A percentile compares a stretch with the other conserved stretches of the same genome.
Evolutionary conservation across 176 grass and related monocot genomes (phyloP).

Genomic region (Cocos nucifera): DNA sequence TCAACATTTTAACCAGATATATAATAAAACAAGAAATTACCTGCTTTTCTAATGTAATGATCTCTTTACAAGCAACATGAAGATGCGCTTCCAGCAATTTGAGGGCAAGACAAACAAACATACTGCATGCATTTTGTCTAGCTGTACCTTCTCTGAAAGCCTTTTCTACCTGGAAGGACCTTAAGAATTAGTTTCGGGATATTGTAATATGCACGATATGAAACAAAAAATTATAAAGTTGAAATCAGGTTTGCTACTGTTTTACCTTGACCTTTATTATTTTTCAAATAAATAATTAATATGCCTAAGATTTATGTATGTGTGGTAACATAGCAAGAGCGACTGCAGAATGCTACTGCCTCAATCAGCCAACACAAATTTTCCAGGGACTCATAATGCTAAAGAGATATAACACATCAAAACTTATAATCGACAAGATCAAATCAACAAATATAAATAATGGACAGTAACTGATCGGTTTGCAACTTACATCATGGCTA

Average conservation of each 20-base stretch:
- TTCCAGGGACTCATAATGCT: too few relatives aligned
- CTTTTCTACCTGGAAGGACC: constrained; percentile 66
- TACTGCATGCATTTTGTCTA: constrained; percentile 85
- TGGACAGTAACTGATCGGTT: too few relatives aligned
- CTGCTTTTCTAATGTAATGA: constrained; percentile 95
- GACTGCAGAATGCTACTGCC: too few relatives aligned
- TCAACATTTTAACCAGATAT: neutral
- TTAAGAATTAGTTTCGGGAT: constrained; percentile 16
- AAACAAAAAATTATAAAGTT: too few relatives aligned
- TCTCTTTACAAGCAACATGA: constrained; percentile 98
- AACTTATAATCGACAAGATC: too few relatives aligned
- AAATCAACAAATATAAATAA: too few relatives aligned
- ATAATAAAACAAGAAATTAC: constrained; percentile 30
- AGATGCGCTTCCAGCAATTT: constrained; percentile 86
- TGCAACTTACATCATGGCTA: too few relatives aligned
- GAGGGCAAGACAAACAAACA: constrained; percentile 80
- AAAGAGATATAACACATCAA: too few relatives aligned
- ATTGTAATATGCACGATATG: neutral
- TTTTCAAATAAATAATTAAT: too few relatives aligned
- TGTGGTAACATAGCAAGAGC: too few relatives aligned
- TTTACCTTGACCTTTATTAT: neutral
- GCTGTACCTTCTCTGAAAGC: constrained; percentile 94
- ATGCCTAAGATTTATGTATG: too few relatives aligned
- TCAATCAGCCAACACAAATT: too few relatives aligned
- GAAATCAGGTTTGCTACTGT: neutral